These are phyloP conservation scores for Fereydounia khargensis DNA, from an alignment of 1,284 basidiomycete genomes.

Conservation along the genomic window DNA sequence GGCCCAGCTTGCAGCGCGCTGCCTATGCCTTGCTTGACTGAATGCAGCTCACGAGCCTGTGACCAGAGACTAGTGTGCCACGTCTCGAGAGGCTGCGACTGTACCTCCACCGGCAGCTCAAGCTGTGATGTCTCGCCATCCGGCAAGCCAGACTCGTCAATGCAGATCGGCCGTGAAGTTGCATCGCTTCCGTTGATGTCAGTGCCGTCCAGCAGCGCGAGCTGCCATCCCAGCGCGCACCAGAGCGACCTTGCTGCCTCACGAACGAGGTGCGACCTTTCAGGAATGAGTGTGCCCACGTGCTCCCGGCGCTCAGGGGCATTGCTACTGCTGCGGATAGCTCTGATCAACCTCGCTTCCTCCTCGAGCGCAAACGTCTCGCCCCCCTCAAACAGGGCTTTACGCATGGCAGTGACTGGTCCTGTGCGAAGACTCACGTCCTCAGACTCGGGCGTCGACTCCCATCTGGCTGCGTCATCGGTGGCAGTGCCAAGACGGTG, in stretches of 20 bases:
- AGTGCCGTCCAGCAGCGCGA: too few species aligned
- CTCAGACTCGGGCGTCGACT: constrained; percentile 9
- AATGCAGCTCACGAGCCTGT: too few species aligned
- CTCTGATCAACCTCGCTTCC: constrained; percentile 13
- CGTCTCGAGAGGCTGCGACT: too few species aligned
- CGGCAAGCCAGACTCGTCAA: too few species aligned
- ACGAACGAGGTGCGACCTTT: constrained; percentile 44
- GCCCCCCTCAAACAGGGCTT: constrained; percentile 25
- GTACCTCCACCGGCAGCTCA: too few species aligned
- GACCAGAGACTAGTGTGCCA: too few species aligned
- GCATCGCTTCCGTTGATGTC: too few species aligned
- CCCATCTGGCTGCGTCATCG: constrained; percentile 29
- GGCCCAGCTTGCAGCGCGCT: too few species aligned
- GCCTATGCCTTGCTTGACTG: too few species aligned
- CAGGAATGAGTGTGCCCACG: constrained; percentile 29
- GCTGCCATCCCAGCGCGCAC: constrained; percentile 19
- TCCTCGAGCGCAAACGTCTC: constrained; percentile 26
- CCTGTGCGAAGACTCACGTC: constrained; percentile 28
- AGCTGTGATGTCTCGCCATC: too few species aligned
- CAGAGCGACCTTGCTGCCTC: constrained; percentile 43
- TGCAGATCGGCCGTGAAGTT: too few species aligned
- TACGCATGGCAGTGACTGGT: constrained; percentile 26
- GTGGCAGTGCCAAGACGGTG: constrained; percentile 30
- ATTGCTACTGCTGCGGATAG: constrained; percentile 2
- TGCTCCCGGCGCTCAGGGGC: constrained; percentile 9